Percentiles rank a stretch among this genome's conserved stretches.
phyloP scores from a whole-genome alignment of 2,329 filamentous ascomycete genomes.

The Aspergillus ochraceoroseus region DNA sequence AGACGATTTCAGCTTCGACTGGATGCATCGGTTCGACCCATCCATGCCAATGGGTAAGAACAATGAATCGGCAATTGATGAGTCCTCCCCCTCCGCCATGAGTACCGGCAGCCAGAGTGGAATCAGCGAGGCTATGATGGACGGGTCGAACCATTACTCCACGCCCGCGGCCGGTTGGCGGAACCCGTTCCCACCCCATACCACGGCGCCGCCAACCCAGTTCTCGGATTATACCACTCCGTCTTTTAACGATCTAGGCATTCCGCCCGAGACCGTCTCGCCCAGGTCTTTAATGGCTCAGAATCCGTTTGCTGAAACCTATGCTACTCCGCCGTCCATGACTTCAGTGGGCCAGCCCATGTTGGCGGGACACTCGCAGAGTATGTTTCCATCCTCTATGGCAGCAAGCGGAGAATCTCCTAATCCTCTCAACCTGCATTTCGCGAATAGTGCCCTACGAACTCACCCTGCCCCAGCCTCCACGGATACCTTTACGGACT shows the following conservation, averaged over 20 bases:
- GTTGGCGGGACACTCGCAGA: slow-evolving; percentile 59
- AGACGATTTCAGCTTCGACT: slow-evolving; percentile 74
- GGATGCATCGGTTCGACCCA: slow-evolving; percentile 76
- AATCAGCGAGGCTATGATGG: slow-evolving; percentile 78
- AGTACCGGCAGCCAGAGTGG: slow-evolving; percentile 85
- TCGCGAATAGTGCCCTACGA: slow-evolving; percentile 58
- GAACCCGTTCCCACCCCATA: slow-evolving; percentile 63
- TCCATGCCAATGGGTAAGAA: slow-evolving; percentile 64
- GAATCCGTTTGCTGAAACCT: slow-evolving; percentile 63
- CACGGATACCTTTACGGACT: slow-evolving; percentile 62
- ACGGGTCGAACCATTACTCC: slow-evolving; percentile 63
- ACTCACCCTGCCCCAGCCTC: slow-evolving; percentile 58
- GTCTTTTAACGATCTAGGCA: slow-evolving; percentile 70
- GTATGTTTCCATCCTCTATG: slow-evolving; percentile 47
- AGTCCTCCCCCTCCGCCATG: slow-evolving; percentile 91
- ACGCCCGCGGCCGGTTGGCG: slow-evolving; percentile 60
- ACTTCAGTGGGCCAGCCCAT: slow-evolving; percentile 67
- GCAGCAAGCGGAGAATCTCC: slow-evolving; percentile 43
- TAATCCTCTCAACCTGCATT: slow-evolving; percentile 46
- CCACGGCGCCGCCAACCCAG: slow-evolving; percentile 59
- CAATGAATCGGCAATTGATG: slow-evolving; percentile 79
- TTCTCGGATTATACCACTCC: slow-evolving; percentile 70
- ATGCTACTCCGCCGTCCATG: slow-evolving; percentile 73
- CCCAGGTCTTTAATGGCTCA: slow-evolving; percentile 70
- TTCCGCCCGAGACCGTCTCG: slow-evolving; percentile 67